phyloP scores from a whole-genome alignment of 78 protist species.

The Protostelium mycophagum region DNA sequence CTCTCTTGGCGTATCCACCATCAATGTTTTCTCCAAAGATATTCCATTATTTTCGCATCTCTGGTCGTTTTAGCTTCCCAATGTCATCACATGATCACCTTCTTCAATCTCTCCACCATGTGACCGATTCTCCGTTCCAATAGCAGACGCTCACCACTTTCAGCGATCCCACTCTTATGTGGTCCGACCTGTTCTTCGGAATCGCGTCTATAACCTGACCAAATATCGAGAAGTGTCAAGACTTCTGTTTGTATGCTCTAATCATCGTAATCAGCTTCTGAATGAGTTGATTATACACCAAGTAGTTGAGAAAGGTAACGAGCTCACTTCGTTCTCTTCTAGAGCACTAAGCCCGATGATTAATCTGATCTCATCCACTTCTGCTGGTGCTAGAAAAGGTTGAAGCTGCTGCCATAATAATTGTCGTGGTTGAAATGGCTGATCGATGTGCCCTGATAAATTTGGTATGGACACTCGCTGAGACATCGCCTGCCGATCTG shows the following conservation, averaged over 20 bases:
- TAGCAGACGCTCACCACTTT: not conserved
- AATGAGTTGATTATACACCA: not conserved
- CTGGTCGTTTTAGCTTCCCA: not conserved
- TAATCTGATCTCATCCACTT: not conserved
- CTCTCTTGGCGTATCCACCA: not conserved
- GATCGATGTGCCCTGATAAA: not conserved
- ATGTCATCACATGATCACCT: not conserved
- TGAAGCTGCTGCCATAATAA: not conserved
- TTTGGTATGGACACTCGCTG: too few species aligned
- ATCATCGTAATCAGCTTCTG: not conserved
- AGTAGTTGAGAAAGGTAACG: too few species aligned
- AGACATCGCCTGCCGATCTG: too few species aligned
- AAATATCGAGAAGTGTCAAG: not conserved
- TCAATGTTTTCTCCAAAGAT: not conserved
- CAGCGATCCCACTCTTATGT: not conserved
- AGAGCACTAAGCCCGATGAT: not conserved
- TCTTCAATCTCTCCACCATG: not conserved
- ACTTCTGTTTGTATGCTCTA: not conserved
- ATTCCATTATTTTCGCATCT: not conserved
- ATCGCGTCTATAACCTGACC: not conserved
- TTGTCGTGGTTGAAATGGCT: not conserved
- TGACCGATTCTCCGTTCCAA: not conserved
- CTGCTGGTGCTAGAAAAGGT: not conserved
- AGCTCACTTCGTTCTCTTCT: not conserved
- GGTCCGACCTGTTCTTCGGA: too few species aligned